Conservation (phyloP, 2,329 filamentous ascomycete species). For the Celoporthe dispersa region DNA sequence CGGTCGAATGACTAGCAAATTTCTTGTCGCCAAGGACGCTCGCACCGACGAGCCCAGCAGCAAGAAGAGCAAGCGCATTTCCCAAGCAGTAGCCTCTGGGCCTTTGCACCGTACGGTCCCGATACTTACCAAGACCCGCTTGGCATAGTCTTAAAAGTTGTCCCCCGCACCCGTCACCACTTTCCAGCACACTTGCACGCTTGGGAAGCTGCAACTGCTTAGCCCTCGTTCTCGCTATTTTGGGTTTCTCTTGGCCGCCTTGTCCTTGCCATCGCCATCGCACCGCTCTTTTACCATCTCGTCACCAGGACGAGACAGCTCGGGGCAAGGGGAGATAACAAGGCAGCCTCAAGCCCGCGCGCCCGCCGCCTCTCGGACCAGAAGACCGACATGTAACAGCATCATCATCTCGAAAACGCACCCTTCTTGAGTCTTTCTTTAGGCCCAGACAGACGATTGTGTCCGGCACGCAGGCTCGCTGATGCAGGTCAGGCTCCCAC, state of each 20-base stretch:
- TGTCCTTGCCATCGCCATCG: slow-evolving; percentile 3
- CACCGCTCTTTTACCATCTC: not conserved
- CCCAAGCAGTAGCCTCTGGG: not conserved
- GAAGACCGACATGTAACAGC: slow-evolving; percentile 2
- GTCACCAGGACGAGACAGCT: not conserved
- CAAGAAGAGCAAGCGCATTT: not conserved
- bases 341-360: not conserved
- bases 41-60: not conserved
- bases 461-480: not conserved
- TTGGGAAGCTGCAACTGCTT: slow-evolving; percentile 5
- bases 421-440: not conserved
- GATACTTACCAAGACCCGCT: not conserved
- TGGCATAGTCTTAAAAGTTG: not conserved
- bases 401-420: not conserved
- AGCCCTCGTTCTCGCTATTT: slow-evolving; percentile 18
- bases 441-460: not conserved
- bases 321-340: not conserved
- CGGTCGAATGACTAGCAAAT: slow-evolving; percentile 1
- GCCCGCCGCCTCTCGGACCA: not conserved
- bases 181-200: not conserved
- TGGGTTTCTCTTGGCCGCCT: slow-evolving; percentile 17
- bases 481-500: not conserved
- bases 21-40: slow-evolving; percentile 1
- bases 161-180: slow-evolving; percentile 18
- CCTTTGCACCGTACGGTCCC: not conserved